Conservation (phyloP, 1,284 basidiomycete genomes). For the Cystobasidiaceae sp. region DNA sequence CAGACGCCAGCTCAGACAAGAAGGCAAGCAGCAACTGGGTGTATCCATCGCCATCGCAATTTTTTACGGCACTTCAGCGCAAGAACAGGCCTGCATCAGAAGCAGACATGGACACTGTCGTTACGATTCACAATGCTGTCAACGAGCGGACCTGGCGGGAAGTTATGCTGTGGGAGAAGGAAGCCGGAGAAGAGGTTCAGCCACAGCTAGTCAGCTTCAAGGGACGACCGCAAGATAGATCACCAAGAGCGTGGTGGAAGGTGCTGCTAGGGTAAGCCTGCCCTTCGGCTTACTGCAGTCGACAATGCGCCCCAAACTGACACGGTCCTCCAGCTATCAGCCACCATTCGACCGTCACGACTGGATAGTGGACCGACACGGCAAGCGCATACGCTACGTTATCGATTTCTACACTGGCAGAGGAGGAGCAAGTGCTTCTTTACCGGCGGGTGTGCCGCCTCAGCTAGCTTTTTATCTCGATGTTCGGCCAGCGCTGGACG, state of each 20-base stretch:
- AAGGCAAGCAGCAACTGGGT: conserved; percentile 67
- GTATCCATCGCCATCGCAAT: conserved; percentile 96
- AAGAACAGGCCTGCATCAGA: conserved; percentile 75
- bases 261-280: conserved; percentile 73
- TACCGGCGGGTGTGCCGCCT: conserved; percentile 45
- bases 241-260: conserved; percentile 75
- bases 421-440: conserved; percentile 49
- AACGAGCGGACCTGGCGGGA: conserved; percentile 95
- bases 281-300: background rate
- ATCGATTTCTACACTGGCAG: conserved; percentile 97
- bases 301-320: background rate
- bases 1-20: conserved; percentile 31
- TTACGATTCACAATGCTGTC: conserved; percentile 98
- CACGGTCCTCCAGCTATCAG: conserved; percentile 61
- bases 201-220: conserved; percentile 78
- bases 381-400: conserved; percentile 80
- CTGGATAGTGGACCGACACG: conserved; percentile 92
- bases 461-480: conserved; percentile 80
- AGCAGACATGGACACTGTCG: conserved; percentile 86
- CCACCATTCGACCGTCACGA: conserved; percentile 96
- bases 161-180: conserved; percentile 85
- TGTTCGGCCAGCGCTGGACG: conserved; percentile 86
- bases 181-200: conserved; percentile 41
- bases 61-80: conserved; percentile 89
- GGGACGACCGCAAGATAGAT: conserved; percentile 66